These are phyloP conservation scores for Cynara cardunculus DNA, from an alignment of 129 eudicot genomes.

Conservation along the genomic window DNA sequence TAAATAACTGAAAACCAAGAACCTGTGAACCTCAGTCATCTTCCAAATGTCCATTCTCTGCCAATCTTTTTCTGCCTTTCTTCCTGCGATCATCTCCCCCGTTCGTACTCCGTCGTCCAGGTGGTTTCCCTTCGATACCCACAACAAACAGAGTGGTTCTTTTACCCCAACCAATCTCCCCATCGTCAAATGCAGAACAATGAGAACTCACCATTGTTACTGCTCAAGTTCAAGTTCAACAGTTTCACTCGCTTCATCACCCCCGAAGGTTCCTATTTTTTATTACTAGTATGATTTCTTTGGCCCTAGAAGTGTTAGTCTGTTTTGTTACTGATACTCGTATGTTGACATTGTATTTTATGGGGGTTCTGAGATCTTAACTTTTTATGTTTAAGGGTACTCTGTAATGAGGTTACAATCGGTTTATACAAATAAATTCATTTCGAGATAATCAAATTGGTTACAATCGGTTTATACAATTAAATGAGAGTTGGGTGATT, in stretches of 20 bases:
- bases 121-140: constrained; percentile 5
- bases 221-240: constrained; percentile 18
- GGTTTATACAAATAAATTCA: background rate
- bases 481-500: background rate
- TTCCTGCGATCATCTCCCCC: constrained; percentile 12
- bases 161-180: constrained; percentile 15
- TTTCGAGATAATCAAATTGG: background rate
- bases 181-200: constrained; percentile 17
- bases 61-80: constrained; percentile 7
- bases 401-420: background rate
- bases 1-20: constrained; percentile 17
- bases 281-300: background rate
- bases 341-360: background rate
- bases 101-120: background rate
- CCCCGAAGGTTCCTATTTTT: constrained; percentile 23
- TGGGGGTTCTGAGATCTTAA: background rate
- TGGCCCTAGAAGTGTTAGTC: background rate
- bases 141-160: background rate
- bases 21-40: constrained; percentile 7
- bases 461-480: background rate
- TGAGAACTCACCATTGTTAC: constrained; percentile 1
- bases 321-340: background rate
- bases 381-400: background rate
- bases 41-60: constrained; percentile 25
- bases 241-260: constrained; percentile 31